Evolutionary conservation across 306 rosid genomes (phyloP).

Genomic region (Quercus parvula): DNA sequence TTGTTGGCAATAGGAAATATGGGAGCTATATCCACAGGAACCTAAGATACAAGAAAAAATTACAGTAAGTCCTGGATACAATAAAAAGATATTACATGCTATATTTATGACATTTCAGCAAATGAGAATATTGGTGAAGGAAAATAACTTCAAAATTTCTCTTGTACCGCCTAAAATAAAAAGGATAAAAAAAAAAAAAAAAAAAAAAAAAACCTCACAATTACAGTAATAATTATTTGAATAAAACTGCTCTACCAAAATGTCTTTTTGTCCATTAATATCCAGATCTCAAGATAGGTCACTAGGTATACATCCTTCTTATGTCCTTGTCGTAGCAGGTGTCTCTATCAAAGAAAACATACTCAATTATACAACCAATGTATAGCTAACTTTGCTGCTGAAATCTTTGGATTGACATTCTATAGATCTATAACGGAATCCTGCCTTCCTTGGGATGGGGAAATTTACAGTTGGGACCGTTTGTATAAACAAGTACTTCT

Average conservation of each 20-base stretch:
- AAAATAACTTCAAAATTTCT: not conserved
- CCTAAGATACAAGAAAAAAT: slow-evolving; percentile 38
- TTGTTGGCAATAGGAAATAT: slow-evolving; percentile 63
- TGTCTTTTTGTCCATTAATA: not conserved
- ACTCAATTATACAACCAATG: no score
- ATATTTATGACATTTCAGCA: not conserved
- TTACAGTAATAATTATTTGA: not conserved
- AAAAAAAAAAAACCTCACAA: not conserved
- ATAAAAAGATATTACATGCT: not conserved
- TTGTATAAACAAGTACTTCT: no score
- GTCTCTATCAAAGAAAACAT: not conserved
- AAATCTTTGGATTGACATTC: no score
- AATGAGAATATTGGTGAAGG: not conserved
- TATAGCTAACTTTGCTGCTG: no score
- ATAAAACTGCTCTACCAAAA: not conserved
- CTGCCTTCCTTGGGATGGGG: no score
- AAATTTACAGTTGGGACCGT: no score
- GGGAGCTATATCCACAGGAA: slow-evolving; percentile 82
- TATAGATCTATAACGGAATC: no score
- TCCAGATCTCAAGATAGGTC: not conserved
- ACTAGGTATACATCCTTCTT: not conserved
- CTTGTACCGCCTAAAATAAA: not conserved
- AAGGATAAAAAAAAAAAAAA: not conserved
- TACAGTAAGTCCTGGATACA: not conserved
- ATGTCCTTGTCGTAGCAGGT: not conserved